phyloP scores from a whole-genome alignment of 2,329 filamentous ascomycete genomes.

The Microsporum ferrugineum region DNA sequence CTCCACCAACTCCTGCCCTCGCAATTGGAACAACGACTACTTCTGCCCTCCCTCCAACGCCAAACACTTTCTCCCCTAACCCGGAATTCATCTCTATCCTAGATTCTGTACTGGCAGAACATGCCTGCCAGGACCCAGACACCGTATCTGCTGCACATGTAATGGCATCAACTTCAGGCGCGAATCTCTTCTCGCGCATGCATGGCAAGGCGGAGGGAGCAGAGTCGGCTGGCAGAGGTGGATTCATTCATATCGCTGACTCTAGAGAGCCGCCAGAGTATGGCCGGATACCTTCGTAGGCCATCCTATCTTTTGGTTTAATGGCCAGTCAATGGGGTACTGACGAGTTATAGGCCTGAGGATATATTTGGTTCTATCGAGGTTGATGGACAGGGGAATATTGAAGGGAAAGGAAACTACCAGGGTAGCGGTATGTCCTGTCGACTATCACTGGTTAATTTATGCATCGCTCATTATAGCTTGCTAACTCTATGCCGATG shows the following conservation, averaged over 20 bases:
- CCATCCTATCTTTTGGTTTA: neutral
- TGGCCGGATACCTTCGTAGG: slow-evolving; percentile 49
- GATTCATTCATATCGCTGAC: slow-evolving; percentile 54
- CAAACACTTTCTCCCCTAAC: slow-evolving; percentile 47
- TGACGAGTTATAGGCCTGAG: slow-evolving; percentile 37
- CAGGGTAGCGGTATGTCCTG: slow-evolving; percentile 42
- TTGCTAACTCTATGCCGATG: neutral
- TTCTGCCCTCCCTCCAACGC: slow-evolving; percentile 44
- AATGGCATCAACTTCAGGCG: slow-evolving; percentile 48
- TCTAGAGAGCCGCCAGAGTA: slow-evolving; percentile 49
- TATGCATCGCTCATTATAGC: neutral
- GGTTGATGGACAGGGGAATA: slow-evolving; percentile 47
- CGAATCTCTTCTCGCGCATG: slow-evolving; percentile 44
- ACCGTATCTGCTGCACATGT: slow-evolving; percentile 49
- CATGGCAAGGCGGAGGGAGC: slow-evolving; percentile 48
- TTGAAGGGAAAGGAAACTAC: slow-evolving; percentile 47
- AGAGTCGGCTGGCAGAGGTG: slow-evolving; percentile 47
- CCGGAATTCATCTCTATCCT: slow-evolving; percentile 45
- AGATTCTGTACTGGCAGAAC: slow-evolving; percentile 43
- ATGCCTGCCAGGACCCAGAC: slow-evolving; percentile 46
- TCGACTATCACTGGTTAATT: neutral
- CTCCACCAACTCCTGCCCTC: slow-evolving; percentile 42
- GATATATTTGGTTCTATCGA: slow-evolving; percentile 56
- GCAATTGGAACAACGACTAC: slow-evolving; percentile 46
- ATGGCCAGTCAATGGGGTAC: neutral